Evolutionary conservation across 108 stramenopile species (phyloP), one percentile per base, ranked within the genome.

Genomic region (Chaetoceros muelleri): DNA sequence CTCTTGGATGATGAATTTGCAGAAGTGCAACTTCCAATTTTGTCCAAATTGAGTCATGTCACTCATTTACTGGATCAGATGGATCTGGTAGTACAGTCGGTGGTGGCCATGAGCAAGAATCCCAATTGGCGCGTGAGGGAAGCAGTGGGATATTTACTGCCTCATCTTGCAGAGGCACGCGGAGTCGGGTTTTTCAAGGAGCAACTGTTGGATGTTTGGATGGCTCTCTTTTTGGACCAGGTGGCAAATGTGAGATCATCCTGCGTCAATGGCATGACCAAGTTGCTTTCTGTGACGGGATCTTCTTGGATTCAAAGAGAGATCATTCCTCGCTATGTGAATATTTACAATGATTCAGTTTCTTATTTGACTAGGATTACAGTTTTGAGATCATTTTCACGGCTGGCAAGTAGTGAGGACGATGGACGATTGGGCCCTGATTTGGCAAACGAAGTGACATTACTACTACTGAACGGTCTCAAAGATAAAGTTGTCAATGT

Each of bases 1-100:
- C 86, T 93, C 65, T 70, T 93, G 44, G 74, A 82, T 64, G 86
- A 93, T 58, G 90, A 93, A 75, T 93, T 84, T 59, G 83, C 83
- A 34, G 91, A 93, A 71, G 91, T 93, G 18, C 86, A 93, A 64
- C 65, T 93, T 49, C 87, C 86, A 70, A 85, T 93, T 27, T 72
- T 93, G 34, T 75, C 76, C 48, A 89, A 89, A 56, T 70, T 93
- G 40, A 77, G 80, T 68, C 78, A 79, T 29, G 72, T 93, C 19
- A 73, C 84, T 40, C 87, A 80, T 60, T 55, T 93, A 8, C 65
- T 93, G 51, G 72, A 75, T 46, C 76, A 80, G 40, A 83, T 89
- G 83, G 81, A 81, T 58, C 78, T 81, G 13, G 85, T 93, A 24
- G 87, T 93, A 0, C 68, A 58, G 30, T 69, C 73, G n/a, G 79